Conservation (phyloP, 148 eudicot species). For the Rhododendron vialii region DNA sequence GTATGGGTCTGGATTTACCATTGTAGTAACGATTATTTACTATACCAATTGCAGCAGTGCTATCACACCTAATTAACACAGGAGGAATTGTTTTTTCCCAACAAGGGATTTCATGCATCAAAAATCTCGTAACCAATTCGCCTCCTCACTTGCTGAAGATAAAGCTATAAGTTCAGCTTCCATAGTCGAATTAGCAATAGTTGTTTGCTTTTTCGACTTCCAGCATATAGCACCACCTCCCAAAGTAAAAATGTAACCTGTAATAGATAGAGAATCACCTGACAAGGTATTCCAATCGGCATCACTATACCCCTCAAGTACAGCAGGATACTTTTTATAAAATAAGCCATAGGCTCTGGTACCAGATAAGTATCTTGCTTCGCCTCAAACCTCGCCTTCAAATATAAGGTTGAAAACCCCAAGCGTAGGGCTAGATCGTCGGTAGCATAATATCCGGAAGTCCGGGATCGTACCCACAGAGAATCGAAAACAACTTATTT, state of each 20-base stretch:
- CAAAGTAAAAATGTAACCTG: not conserved
- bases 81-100: not conserved
- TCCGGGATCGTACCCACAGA: too few species aligned
- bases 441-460: too few species aligned
- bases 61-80: not conserved
- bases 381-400: too few species aligned
- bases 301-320: not conserved
- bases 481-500: too few species aligned
- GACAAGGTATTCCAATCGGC: not conserved
- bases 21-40: not conserved
- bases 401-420: too few species aligned
- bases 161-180: not conserved
- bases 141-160: not conserved
- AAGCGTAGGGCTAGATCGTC: too few species aligned
- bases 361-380: too few species aligned
- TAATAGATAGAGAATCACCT: too few species aligned
- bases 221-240: not conserved
- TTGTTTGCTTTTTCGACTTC: not conserved
- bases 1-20: not conserved
- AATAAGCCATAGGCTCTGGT: too few species aligned
- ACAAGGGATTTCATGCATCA: not conserved
- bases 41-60: not conserved
- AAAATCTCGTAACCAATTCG: not conserved
- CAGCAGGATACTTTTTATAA: too few species aligned
- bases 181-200: too few species aligned